Evolutionary conservation across 441 rosid genomes (phyloP).

Genomic region (Euphorbia schlechtendalii): DNA sequence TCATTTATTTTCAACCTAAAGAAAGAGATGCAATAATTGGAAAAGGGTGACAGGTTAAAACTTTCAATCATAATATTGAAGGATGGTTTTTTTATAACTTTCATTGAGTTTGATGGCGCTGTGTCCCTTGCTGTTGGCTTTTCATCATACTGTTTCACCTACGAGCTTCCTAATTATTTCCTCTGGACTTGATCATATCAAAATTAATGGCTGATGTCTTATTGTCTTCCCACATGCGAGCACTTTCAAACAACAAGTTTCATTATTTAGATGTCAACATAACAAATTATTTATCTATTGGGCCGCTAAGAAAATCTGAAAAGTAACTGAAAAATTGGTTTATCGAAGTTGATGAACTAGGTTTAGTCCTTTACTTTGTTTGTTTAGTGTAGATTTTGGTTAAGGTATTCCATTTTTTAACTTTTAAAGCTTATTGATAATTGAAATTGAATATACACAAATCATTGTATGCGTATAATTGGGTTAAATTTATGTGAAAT

Average conservation of each 20-base stretch:
- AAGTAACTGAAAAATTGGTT: neutral
- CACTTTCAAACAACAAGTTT: slow-evolving; percentile 1
- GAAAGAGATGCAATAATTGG: neutral
- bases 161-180: neutral
- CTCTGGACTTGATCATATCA: neutral
- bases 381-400: neutral
- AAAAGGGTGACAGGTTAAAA: neutral
- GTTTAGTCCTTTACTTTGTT: neutral
- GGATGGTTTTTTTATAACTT: neutral
- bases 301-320: neutral
- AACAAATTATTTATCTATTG: neutral
- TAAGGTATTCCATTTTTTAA: too few species aligned
- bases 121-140: neutral
- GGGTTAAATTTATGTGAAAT: neutral
- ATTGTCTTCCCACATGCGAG: neutral
- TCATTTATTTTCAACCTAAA: neutral
- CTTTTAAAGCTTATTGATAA: neutral
- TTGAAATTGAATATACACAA: neutral
- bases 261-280: neutral
- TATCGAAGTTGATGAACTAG: neutral
- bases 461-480: neutral
- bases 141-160: neutral
- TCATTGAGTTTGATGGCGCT: neutral
- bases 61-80: slow-evolving; percentile 4
- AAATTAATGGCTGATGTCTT: slow-evolving; percentile 1